Evolutionary conservation across 257 asterid species (phyloP).

Genomic region (Nicotiana undulata): DNA sequence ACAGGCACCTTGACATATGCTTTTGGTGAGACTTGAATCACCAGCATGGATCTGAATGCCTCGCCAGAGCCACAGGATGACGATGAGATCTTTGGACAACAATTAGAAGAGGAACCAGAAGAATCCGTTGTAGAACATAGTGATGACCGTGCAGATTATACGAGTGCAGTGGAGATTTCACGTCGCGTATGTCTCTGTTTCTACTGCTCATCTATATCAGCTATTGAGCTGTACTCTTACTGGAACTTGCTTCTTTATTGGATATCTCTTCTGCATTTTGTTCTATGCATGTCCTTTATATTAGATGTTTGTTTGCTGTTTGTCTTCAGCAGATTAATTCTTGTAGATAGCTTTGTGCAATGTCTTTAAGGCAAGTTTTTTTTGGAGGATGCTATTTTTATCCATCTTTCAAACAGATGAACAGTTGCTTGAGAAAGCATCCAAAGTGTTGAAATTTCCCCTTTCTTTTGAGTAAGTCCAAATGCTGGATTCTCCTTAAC

Average conservation of each 20-base stretch:
- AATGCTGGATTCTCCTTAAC: too few relatives aligned
- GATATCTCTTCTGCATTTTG: not conserved
- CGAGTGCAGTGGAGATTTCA: constrained; percentile 43
- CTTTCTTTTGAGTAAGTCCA: too few relatives aligned
- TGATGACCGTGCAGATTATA: constrained; percentile 45
- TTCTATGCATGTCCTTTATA: not conserved
- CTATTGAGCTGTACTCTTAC: not conserved
- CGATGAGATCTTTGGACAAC: constrained; percentile 52
- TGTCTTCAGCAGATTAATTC: not conserved
- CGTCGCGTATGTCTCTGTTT: constrained; percentile 46
- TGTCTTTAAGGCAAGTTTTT: not conserved
- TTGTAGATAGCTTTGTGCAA: not conserved
- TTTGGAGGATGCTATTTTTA: too few relatives aligned
- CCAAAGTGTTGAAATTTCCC: too few relatives aligned
- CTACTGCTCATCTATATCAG: constrained; percentile 10
- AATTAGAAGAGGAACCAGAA: constrained; percentile 59
- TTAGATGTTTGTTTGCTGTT: not conserved
- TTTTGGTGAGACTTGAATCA: constrained; percentile 40
- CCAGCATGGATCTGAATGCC: constrained; percentile 93
- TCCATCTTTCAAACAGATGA: too few relatives aligned
- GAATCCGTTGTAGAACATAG: constrained; percentile 29
- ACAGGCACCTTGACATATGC: constrained; percentile 26
- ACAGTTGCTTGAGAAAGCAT: too few relatives aligned
- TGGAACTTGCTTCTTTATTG: constrained; percentile 1
- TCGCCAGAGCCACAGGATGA: constrained; percentile 93